Evolutionary conservation across 352 stramenopile species (phyloP), one percentile per base, ranked within the genome.

Genomic region (Phytophthora pisi): DNA sequence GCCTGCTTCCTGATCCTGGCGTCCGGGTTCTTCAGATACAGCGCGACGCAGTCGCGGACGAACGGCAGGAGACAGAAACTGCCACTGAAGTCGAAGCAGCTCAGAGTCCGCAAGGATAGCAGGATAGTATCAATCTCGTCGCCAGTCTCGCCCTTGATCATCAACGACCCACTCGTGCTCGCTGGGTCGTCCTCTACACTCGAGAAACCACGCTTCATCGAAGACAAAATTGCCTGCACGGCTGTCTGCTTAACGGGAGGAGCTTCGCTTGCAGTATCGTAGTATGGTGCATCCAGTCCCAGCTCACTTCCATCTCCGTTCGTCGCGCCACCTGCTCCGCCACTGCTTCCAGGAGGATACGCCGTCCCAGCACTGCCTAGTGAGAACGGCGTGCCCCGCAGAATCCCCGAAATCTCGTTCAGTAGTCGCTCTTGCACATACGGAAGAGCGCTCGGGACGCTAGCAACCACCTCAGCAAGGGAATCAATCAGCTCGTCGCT

Each of bases 1-100:
- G 90, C 88, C 75, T 98, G 93, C 59, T 97, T 89, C 13, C 97
- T 82, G 38, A 99, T 93, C 40, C 90, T 84, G 18, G 79, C 79
- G 28, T 97, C 93, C 5, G 86, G 79, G 61, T 98, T 95, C 31
- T 85, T 90, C 30, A 99, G 74, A 66, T 99, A 99, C 34, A 92
- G 66, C 1, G 91, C 78, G 36, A 98, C 95, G 30, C 97, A 97
- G 68, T 99, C 91, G 18, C 94, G 85, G 13, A 99, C 90, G 76
- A 99, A 99, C 7, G 97, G 96, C 43, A 99, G 70, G 6, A 99
- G 72, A 52, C 92, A 97, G 50, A 98, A 96, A n/a, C 84, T 94
- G 11, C 91, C 86, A 54, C 89, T 91, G 56, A 98, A 96, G 58
- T 92, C 85, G 71, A 99, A 99, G 53, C 86, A 96, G 59, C 95